These are phyloP conservation scores for Solanum sitiens DNA, from an alignment of 257 asterid genomes.

Conservation along the genomic window DNA sequence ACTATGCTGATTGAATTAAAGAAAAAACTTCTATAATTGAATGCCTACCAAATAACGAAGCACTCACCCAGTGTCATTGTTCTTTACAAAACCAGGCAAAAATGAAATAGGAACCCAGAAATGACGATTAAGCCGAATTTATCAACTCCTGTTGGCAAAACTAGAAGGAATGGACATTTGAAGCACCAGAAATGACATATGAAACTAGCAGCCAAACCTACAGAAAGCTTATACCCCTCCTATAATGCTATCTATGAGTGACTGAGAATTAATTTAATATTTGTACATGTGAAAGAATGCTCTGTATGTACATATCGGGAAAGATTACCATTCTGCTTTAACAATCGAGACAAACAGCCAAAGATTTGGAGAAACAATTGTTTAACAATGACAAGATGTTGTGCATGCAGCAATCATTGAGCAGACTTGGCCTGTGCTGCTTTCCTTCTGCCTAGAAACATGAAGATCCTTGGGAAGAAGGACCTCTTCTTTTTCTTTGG, in stretches of 20 bases:
- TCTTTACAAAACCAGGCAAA: not conserved
- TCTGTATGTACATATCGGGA: not conserved
- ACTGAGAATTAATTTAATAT: not conserved
- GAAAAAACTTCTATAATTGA: not conserved
- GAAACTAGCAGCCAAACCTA: not conserved
- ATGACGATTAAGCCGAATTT: not conserved
- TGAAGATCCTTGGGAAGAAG: constrained; percentile 42
- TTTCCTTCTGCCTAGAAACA: constrained; percentile 41
- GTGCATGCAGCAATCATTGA: not conserved
- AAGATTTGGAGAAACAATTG: not conserved
- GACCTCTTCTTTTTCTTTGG: constrained; percentile 56
- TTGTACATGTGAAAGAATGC: constrained; percentile 1
- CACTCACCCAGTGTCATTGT: not conserved
- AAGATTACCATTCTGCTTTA: not conserved
- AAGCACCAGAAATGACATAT: not conserved
- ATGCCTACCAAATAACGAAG: not conserved
- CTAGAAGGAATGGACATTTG: not conserved
- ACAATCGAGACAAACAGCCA: not conserved
- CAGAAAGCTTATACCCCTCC: not conserved
- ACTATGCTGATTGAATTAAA: not conserved
- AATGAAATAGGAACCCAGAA: not conserved
- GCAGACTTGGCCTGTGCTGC: constrained; percentile 21
- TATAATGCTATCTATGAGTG: not conserved
- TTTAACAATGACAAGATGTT: not conserved
- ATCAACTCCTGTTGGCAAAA: not conserved